Evolutionary conservation across 108 stramenopile species (phyloP), one percentile per base, ranked within the genome.

Genomic region (Pseudonitzschia multistriata): DNA sequence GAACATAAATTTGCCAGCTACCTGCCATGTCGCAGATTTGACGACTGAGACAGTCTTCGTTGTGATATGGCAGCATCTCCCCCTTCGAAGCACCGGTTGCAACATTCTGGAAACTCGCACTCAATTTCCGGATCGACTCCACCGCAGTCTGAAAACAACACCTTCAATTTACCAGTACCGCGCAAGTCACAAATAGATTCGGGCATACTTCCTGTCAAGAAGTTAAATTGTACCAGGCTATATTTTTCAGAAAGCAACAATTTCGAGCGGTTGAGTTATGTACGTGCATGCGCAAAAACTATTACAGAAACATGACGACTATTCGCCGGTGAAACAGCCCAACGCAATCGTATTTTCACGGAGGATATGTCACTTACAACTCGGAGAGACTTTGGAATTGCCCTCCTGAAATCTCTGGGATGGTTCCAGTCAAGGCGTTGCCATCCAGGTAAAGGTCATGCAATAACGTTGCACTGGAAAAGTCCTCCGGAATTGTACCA

Each of bases 401-500:
- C 5, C 74, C 78, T 30, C 19, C 5, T 0, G 56, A 24, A 62
- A 72, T 67, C 5, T 36, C n/a, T 49, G 84, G 78, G 29, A 91
- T 68, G 0, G 75, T 79, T 15, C 90, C 90, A 24, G 77, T 62
- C 37, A 91, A 63, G 5, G 63, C 62, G 55, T 88, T 91, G 54
- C 86, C 80, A 49, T 85, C 73, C 35, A 91, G 30, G 49, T 76
- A 81, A 17, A 91, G 72, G 67, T 81, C 81, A 49, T 71, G 61
- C 42, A 87, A 49, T 37, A 71, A 40, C 15, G 76, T 19, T 19
- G 80, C 66, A 37, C 65, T 53, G 3, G 72, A 62, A 50, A 66
- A 70, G 17, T 49, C 68, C 17, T 49, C 28, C 15, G 95, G 93
- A 61, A 96, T 92, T n/a, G 78, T 71, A 3, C 95, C 95, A 19